These are phyloP conservation scores for Citrus cavaleriei DNA, from an alignment of 345 rosid genomes.

Conservation along the genomic window DNA sequence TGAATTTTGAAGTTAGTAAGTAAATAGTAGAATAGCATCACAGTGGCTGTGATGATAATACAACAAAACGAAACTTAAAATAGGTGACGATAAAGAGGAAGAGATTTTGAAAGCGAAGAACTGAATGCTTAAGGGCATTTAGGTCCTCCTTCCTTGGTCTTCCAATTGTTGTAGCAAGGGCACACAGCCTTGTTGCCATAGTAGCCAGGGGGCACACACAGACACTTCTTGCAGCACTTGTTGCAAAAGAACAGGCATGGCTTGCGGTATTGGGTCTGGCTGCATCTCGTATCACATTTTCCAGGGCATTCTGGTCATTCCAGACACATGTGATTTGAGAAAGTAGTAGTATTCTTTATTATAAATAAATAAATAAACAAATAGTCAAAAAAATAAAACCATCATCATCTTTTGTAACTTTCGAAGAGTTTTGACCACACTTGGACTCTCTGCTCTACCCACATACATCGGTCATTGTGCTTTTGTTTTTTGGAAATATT, in stretches of 20 bases:
- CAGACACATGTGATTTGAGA: neutral
- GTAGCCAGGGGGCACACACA: slow-evolving; percentile 75
- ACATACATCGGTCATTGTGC: neutral
- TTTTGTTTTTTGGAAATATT: neutral
- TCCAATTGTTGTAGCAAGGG: slow-evolving; percentile 79
- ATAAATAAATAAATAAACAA: neutral
- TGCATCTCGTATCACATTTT: slow-evolving; percentile 55
- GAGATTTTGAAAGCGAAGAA: neutral
- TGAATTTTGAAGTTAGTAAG: neutral
- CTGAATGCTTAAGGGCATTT: slow-evolving; percentile 53
- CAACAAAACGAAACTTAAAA: neutral
- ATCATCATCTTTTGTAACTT: neutral
- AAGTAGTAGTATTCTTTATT: too few species aligned
- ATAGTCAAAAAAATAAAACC: too few species aligned
- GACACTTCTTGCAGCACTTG: slow-evolving; percentile 67
- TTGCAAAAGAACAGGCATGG: slow-evolving; percentile 64
- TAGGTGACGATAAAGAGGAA: too few species aligned
- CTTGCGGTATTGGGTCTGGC: slow-evolving; percentile 46
- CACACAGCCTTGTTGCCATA: slow-evolving; percentile 60
- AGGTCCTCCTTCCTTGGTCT: slow-evolving; percentile 68
- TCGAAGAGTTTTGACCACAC: slow-evolving; percentile 10
- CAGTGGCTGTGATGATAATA: neutral
- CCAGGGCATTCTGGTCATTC: slow-evolving; percentile 63
- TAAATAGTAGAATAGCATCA: neutral
- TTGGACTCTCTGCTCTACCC: neutral